A percentile compares a stretch with the other conserved stretches of the same genome.
phyloP scores from a whole-genome alignment of 805 yeast species.

The Saturnispora galanensis region DNA sequence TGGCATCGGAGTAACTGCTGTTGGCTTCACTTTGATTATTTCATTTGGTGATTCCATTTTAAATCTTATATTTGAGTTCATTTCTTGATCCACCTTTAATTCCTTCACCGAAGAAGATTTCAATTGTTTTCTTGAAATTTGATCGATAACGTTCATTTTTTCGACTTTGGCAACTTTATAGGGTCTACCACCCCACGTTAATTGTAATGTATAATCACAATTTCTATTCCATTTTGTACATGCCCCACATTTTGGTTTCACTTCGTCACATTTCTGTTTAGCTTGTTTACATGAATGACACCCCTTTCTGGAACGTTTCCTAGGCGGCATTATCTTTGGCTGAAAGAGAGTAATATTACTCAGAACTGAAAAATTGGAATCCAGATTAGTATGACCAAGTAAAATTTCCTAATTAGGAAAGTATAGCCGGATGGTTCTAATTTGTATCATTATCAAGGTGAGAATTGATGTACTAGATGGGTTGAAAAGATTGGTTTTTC shows the following conservation, averaged over 20 bases:
- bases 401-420: neutral
- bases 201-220: conserved; percentile 56
- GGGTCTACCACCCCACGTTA: conserved; percentile 73
- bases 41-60: conserved; percentile 12
- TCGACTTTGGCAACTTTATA: conserved; percentile 35
- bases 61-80: conserved; percentile 8
- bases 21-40: neutral
- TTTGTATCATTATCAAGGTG: neutral
- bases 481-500: too few species aligned
- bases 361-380: neutral
- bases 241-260: conserved; percentile 49
- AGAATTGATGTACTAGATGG: too few species aligned
- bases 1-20: neutral
- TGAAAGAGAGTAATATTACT: neutral
- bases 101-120: neutral
- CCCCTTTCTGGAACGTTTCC: conserved; percentile 32
- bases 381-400: neutral
- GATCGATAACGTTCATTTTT: conserved; percentile 23
- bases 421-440: neutral
- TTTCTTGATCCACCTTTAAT: neutral
- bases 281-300: conserved; percentile 53
- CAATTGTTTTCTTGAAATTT: conserved; percentile 15
- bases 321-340: conserved; percentile 2
- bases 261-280: conserved; percentile 63
- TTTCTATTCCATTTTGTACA: conserved; percentile 37